These are phyloP conservation scores for Penicillium sp. DNA, from an alignment of 2,329 filamentous ascomycete species.

Conservation along the genomic window DNA sequence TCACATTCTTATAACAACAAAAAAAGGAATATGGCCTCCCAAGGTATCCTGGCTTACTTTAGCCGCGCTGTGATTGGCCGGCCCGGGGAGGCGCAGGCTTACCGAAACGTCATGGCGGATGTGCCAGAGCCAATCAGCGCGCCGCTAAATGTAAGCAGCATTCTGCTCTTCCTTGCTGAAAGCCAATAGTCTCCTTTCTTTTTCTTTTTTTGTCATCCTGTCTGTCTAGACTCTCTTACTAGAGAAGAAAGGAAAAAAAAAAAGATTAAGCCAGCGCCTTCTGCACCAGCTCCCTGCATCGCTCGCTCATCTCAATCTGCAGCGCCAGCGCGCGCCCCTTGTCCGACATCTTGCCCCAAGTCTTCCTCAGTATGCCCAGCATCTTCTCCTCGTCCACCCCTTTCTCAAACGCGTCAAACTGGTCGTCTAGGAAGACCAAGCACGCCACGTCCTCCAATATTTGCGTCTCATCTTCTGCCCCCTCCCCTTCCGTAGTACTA, in stretches of 20 bases:
- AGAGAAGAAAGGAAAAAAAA: no score
- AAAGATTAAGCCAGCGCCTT: conserved; percentile 54
- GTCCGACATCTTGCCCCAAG: conserved; percentile 71
- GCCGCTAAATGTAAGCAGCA: neutral
- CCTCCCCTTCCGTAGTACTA: neutral
- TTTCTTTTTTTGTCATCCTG: neutral
- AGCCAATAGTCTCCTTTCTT: neutral
- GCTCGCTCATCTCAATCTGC: conserved; percentile 60
- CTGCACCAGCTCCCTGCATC: conserved; percentile 58
- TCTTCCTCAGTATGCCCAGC: conserved; percentile 65
- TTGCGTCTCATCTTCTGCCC: conserved; percentile 53
- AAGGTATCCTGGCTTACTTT: conserved; percentile 4
- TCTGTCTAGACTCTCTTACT: no score
- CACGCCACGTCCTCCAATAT: conserved; percentile 81
- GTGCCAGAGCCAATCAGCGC: neutral
- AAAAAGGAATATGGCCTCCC: neutral
- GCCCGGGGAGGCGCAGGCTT: neutral
- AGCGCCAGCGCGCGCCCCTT: conserved; percentile 62
- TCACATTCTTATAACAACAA: neutral
- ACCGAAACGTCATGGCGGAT: neutral
- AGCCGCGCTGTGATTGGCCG: neutral
- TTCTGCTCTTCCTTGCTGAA: neutral
- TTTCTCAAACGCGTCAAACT: conserved; percentile 75
- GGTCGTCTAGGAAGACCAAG: conserved; percentile 81
- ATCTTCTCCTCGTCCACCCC: conserved; percentile 71